Base-by-base conservation (phyloP, 1,139 yeast species). In the Debaryomyces singareniensis region DNA sequence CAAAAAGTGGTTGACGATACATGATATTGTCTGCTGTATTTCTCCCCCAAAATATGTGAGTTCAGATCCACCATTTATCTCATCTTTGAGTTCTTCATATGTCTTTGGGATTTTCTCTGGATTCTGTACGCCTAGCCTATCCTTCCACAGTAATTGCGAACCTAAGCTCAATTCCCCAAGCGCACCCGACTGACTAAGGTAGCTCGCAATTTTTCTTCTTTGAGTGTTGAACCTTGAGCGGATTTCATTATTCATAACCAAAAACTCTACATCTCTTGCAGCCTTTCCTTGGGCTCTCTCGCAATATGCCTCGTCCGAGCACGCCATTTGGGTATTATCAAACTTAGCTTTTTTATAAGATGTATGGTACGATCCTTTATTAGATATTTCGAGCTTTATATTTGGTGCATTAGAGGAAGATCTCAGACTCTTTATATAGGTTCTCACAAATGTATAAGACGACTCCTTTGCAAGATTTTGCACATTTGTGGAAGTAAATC, bases 21-120 rank as follows among this genome's bases (percentile, higher is more conserved):
- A 34, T 31, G 42, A 34, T 3, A 57, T 36, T 2, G 56, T 39
- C 22, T 46, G 46, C 29, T 44, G 41, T 27, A 53, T 45, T 13
- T 47, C 48, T 2, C 45, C 28, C 12, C 42, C 40, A 27, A 35
- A 33, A 28, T 51, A 51, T 3, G 41, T 30, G 13, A 44, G 26
- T 14, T 27, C 20, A 2, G 25, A 21, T 13, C 25, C 20, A 7
- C 13, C 25, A n/a, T 29, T 32, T 10, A 35, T 15, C 4, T 24
- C 25, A 3, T 29, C 20, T 5, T 22, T 16, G 10, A 35, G 20
- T 6, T 36, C 33, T 20, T 27, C 16, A 26, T 27, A 31, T 6
- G 21, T 13, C 21, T 18, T 18, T 7, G 21, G 21, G n/a, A 18
- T 7, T 18, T 18, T n/a, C 9, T 7, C n/a, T 7, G 7, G 9